phyloP scores from a whole-genome alignment of 768 basidiomycete genomes.

The Dendrothele bispora region DNA sequence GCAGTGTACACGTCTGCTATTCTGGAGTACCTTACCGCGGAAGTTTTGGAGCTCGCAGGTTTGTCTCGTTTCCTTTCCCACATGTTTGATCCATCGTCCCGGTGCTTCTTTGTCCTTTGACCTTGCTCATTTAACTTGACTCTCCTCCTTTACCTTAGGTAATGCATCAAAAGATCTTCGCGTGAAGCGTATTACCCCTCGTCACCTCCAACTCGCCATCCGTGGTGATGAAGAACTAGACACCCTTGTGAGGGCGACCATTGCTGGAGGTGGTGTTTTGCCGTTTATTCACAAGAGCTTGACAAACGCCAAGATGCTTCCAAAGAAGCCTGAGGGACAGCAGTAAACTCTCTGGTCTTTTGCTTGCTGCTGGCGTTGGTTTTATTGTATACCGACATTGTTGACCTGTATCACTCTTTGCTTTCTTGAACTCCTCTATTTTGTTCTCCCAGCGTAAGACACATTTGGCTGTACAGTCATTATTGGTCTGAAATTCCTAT shows the following conservation, averaged over 20 bases:
- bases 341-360: no score
- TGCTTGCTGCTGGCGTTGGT: neutral
- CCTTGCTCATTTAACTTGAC: no score
- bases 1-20: slow-evolving; percentile 97
- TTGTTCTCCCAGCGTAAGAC: no score
- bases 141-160: slow-evolving; percentile 42
- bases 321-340: slow-evolving; percentile 51
- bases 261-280: slow-evolving; percentile 85
- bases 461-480: no score
- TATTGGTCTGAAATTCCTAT: no score
- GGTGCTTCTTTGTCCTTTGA: no score
- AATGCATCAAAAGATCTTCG: slow-evolving; percentile 98
- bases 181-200: slow-evolving; percentile 95
- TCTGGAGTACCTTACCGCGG: slow-evolving; percentile 93
- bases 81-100: neutral
- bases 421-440: no score
- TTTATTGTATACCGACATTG: neutral
- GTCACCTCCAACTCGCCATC: slow-evolving; percentile 94
- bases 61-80: slow-evolving; percentile 23
- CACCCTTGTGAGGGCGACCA: slow-evolving; percentile 89
- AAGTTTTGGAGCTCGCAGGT: slow-evolving; percentile 96
- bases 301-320: slow-evolving; percentile 49
- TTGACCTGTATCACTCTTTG: no score
- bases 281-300: slow-evolving; percentile 89
- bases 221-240: slow-evolving; percentile 98